These are phyloP conservation scores for Dictyostelium capitatum DNA, from an alignment of 78 protist species.

Conservation along the genomic window DNA sequence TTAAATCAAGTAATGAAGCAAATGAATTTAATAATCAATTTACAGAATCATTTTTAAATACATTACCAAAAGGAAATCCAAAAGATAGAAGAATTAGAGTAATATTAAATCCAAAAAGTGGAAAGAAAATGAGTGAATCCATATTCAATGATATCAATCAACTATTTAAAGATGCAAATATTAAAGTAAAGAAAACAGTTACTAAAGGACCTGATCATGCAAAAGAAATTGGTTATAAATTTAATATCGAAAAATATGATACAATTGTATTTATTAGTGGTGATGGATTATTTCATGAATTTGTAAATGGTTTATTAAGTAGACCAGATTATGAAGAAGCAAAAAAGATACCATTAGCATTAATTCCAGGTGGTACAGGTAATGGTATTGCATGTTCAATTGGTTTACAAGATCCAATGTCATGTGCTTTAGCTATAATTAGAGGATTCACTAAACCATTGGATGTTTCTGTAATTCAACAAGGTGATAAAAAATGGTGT, in stretches of 20 bases:
- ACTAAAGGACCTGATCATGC: constrained; percentile 81
- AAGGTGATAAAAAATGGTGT: constrained; percentile 55
- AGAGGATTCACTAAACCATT: constrained; percentile 67
- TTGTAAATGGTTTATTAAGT: constrained; percentile 66
- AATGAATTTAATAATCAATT: neutral
- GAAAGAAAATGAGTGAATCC: constrained; percentile 39
- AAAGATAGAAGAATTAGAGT: constrained; percentile 42
- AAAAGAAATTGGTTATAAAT: constrained; percentile 56
- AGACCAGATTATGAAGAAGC: constrained; percentile 54
- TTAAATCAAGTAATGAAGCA: neutral
- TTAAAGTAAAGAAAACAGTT: constrained; percentile 41
- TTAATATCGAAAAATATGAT: constrained; percentile 46
- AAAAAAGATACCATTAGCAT: constrained; percentile 21
- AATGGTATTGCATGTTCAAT: constrained; percentile 76
- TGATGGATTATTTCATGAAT: constrained; percentile 76
- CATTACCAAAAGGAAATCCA: constrained; percentile 46
- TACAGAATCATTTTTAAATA: neutral
- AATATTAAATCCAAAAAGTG: constrained; percentile 66
- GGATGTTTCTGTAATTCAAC: constrained; percentile 49
- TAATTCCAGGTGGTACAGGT: constrained; percentile 71
- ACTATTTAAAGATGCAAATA: constrained; percentile 40
- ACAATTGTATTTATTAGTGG: constrained; percentile 69
- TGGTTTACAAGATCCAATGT: constrained; percentile 59
- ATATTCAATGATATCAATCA: constrained; percentile 34
- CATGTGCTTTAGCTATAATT: constrained; percentile 46